Base-by-base conservation (phyloP, 192 early-diverging fungal species). In the Jimgerdemannia flammicorona region DNA sequence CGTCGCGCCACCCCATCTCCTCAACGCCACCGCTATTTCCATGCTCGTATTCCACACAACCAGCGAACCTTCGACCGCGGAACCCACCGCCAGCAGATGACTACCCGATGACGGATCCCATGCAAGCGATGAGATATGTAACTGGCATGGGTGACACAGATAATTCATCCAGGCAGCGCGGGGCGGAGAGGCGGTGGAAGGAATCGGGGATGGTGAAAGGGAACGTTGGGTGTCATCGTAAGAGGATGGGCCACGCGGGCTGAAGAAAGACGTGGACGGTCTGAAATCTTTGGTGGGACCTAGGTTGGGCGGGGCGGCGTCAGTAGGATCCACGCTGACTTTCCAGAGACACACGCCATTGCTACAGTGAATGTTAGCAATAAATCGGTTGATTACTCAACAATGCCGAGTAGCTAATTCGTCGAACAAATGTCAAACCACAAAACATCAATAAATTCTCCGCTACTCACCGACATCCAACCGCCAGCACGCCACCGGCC, bases 341-440 rank as follows among this genome's bases (percentile, higher is more conserved):
- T 78, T 64, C 87, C 87, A 89, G 18, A 89, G 71, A 74, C 87
- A 88, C 8, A 88, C 83, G 41, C 87, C 87, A 44, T 78, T 49
- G 66, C 84, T 86, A 44, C 10, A 14, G n/a, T 40, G 39, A 29
- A 29, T 29, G 40, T 29, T 4, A 17, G 44, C 41, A 70, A 69
- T n/a, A n/a, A 29, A 29, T 29, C 1, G 29, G 29, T 29, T 29
- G 29, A 29, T 29, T 29, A 29, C 29, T 29, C 29, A 29, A 29
- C 29, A 29, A 29, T 29, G 29, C 29, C 29, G 29, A 29, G 29
- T 29, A 29, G 29, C 29, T 29, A 29, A 29, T 29, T 29, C 29
- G 29, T 29, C 29, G 29, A 29, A 11, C 4, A 74, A 43, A 54
- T 17, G 63, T 59, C 14, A 59, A 14, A 59, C 6, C 49, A 14